Evolutionary conservation across 2,329 filamentous ascomycete genomes (phyloP), one percentile per base, ranked within the genome.

Genomic region (Aureobasidium subglaciale): DNA sequence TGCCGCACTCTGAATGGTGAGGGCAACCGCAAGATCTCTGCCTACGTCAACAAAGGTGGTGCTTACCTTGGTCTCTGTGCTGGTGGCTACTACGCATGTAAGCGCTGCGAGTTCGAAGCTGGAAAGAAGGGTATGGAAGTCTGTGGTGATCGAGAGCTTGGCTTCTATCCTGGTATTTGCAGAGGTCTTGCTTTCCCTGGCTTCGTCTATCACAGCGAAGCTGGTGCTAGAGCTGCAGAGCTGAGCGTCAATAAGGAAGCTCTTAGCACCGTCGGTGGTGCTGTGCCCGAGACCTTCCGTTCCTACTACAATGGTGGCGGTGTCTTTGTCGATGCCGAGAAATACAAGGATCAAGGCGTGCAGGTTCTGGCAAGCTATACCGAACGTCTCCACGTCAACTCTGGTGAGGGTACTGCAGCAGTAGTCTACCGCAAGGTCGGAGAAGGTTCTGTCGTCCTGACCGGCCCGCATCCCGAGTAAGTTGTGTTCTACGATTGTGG

Each of bases 241-340:
- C 63, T 97, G 42, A 79, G 76, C 52, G 83, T 93, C 11, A 75
- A 80, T 11, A 83, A 82, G 60, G 76, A 76, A 2, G 74, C 76
- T 0, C 82, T 95, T 58, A 69, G 72, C 0, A 65, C 64, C 6
- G 67, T 63, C 0, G 68, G 67, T 38, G 78, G 75, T 0, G 71
- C 73, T 3, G 68, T 86, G 1, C 80, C 85, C 0, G 78, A 82
- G 1, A 74, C 76, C 1, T 88, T 95, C 58, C 76, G 78, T 53
- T 85, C 83, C 13, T 99, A 99, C 67, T 96, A 92, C 70, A 99
- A 99, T 63, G 93, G 93, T 1, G 93, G 93, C 1, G 91, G 93
- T 3, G 84, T 95, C 1, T 99, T 97, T 73, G 88, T 96, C 1
- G 86, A 93, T 71, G 86, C 87, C 1, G 77, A 79, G 3, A 81